A percentile compares a stretch with the other conserved stretches of the same genome.
Evolutionary conservation across 2,329 filamentous ascomycete species (phyloP).

Genomic region (Botrytis byssoidea): DNA sequence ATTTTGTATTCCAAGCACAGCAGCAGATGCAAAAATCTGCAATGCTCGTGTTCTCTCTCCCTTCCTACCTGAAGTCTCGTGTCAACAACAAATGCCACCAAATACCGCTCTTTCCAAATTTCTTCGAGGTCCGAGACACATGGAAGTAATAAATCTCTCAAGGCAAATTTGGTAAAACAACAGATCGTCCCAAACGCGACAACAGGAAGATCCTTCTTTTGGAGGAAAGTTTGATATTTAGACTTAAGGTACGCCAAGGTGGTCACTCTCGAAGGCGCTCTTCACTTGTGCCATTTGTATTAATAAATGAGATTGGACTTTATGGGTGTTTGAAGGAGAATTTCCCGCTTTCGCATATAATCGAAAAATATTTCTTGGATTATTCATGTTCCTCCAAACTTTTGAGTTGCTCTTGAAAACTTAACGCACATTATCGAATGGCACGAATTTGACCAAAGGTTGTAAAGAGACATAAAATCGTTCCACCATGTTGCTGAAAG

Average conservation of each 20-base stretch:
- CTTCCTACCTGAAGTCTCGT: background rate
- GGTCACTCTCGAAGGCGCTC: background rate
- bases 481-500: background rate
- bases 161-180: background rate
- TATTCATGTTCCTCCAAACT: background rate
- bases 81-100: background rate
- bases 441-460: background rate
- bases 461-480: background rate
- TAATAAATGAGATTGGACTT: background rate
- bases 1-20: background rate
- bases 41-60: background rate
- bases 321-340: background rate
- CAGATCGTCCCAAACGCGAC: background rate
- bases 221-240: background rate
- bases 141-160: background rate
- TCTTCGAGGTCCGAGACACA: background rate
- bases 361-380: background rate
- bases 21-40: background rate
- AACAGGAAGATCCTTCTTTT: background rate
- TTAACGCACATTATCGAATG: background rate
- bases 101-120: background rate
- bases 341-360: background rate
- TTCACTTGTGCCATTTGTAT: background rate
- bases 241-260: background rate
- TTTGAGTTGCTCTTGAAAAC: background rate